Evolutionary conservation across 306 rosid genomes (phyloP), one percentile per base, ranked within the genome.

Genomic region (Ormosia emarginata): DNA sequence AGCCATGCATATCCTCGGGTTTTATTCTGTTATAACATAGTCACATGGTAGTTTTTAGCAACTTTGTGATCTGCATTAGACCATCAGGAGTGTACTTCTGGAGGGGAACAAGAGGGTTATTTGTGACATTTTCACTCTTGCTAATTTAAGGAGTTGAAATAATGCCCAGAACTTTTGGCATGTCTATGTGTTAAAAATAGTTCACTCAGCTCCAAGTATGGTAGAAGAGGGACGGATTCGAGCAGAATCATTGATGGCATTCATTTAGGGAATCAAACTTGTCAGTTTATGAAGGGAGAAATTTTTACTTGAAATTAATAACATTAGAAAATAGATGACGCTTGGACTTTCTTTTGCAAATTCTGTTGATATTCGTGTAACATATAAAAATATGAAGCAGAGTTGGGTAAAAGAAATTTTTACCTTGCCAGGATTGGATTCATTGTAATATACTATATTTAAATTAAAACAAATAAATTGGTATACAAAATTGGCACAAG

Each of bases 201-300:
- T 52, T 17, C 17, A 7, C 49, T 57, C 34, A 57, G 17, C 36
- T 15, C 47, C 64, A 3, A 18, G 18, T 34, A 29, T 75, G 13
- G 24, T 29, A 75, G 78, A 67, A 75, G 40, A 81, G 67, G 57
- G 61, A 17, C 18, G 8, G 68, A 41, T 44, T 77, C 6, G 11
- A 70, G 74, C 74, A 47, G 50, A 53, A 59, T 37, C n/a, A 34
- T 5, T 63, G 53, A 61, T 83, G 67, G 41, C 8, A 1, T 63
- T 71, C 44, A 32, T 63, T 61, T 40, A 53, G 82, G 79, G 68
- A 82, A 77, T 61, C 61, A 49, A 36, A 83, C 68, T 32, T 15
- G 29, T 33, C 49, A 61, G 61, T 70, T 61, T 77, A 67, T 77
- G 52, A 69, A 64, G 64, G 44, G 39, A 44, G 3, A 3, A 15